Evolutionary conservation across 345 rosid species (phyloP), one percentile per base, ranked within the genome.

Genomic region (Turritis glabra): DNA sequence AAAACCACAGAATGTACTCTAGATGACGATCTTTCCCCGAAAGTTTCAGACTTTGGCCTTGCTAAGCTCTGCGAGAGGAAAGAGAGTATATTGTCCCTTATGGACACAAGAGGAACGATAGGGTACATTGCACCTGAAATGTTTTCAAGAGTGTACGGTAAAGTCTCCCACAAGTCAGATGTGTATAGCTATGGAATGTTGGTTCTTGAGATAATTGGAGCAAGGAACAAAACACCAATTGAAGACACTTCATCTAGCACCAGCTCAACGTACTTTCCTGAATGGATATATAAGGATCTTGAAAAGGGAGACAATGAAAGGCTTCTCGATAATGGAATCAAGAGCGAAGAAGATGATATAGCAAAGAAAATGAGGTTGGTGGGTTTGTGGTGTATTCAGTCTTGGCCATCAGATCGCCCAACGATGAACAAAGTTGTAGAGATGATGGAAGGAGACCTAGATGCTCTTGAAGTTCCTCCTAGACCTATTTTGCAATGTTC

Each of bases 31-130:
- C 75, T 84, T 22, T 40, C 13, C 15, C 85, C 88, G 0, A 83
- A 86, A n/a, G 84, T 84, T 7, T 78, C 84, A 0, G 90, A 86
- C 54, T 86, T 86, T 5, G 85, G 90, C 1, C 88, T 87, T 7
- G 82, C 90, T 8, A 83, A 85, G 57, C 71, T 78, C 5, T 81
- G 85, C 26, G 51, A 61, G 43, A 77, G 23, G 23, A 73, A 69
- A 30, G 84, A 77, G 10, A 84, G 85, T 29, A 44, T 74, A 5
- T 17, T 84, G 4, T 80, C 90, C 0, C 33, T 79, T 50, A 43
- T 73, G 2, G 77, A 72, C 3, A 62, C 76, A 1, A 80, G 88
- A n/a, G n/a, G n/a, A n/a, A n/a, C n/a, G n/a, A n/a, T n/a, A n/a
- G n/a, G n/a, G n/a, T n/a, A n/a, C n/a, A n/a, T n/a, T n/a, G n/a